A percentile compares a stretch with the other conserved stretches of the same genome.
These are phyloP conservation scores for Madurella mycetomatis DNA, from an alignment of 2,329 filamentous ascomycete species.

Conservation along the genomic window DNA sequence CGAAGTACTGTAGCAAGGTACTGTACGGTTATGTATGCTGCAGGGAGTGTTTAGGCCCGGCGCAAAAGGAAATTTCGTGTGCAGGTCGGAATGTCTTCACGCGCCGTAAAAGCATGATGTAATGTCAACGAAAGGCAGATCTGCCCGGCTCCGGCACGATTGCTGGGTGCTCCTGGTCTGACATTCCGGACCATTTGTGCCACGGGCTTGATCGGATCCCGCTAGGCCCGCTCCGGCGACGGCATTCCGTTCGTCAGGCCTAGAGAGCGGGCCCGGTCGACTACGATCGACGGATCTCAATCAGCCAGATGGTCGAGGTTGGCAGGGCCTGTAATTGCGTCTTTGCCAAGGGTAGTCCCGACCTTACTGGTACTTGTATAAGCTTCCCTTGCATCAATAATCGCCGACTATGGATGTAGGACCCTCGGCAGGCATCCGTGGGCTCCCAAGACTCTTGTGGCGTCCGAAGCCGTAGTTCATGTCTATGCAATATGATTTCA, in stretches of 20 bases:
- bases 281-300: neutral
- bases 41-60: neutral
- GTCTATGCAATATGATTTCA: no score
- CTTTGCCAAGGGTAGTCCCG: neutral
- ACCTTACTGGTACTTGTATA: neutral
- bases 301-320: neutral
- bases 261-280: neutral
- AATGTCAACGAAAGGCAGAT: constrained; percentile 1
- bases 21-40: no score
- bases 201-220: neutral
- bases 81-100: constrained; percentile 7
- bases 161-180: neutral
- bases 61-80: constrained; percentile 3
- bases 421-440: no score
- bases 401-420: no score
- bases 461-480: no score
- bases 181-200: neutral
- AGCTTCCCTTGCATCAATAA: neutral
- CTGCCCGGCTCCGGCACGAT: neutral
- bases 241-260: neutral
- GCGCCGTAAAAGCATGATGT: constrained; percentile 1
- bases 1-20: no score
- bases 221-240: neutral
- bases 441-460: no score
- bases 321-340: neutral